Conservation (phyloP, 2,329 filamentous ascomycete species). For the Thelonectria blattea region DNA sequence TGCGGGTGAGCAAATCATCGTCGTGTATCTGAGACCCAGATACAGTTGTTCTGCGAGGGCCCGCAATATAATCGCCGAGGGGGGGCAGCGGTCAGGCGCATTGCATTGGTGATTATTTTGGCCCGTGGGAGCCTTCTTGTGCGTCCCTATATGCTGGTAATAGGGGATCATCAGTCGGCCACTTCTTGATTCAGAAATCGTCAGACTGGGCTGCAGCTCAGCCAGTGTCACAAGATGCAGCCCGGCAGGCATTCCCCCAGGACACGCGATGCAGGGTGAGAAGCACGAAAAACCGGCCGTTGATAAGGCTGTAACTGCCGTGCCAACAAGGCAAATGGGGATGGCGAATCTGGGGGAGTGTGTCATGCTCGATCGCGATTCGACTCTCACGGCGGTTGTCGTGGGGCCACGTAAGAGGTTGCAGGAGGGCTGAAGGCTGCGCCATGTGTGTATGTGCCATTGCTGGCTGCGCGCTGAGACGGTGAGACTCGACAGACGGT, state of each 20-base stretch:
- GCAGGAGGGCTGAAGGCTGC: slow-evolving; percentile 15
- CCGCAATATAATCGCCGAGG: slow-evolving; percentile 1
- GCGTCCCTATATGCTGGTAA: neutral
- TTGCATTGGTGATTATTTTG: neutral
- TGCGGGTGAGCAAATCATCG: neutral
- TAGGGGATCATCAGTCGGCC: slow-evolving; percentile 1
- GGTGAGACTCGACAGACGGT: neutral
- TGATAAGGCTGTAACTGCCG: slow-evolving; percentile 20
- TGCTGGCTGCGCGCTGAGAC: neutral
- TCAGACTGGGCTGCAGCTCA: neutral
- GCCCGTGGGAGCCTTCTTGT: neutral
- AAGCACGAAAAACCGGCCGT: slow-evolving; percentile 14
- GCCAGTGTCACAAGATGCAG: neutral
- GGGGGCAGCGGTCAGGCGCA: neutral
- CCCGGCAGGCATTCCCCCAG: slow-evolving; percentile 19
- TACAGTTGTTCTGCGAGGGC: neutral
- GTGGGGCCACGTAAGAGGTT: slow-evolving; percentile 11
- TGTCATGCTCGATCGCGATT: slow-evolving; percentile 17
- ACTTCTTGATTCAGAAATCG: slow-evolving; percentile 6
- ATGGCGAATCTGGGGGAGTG: slow-evolving; percentile 15
- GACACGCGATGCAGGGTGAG: slow-evolving; percentile 8
- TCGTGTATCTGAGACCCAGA: neutral
- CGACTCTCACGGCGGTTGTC: slow-evolving; percentile 12
- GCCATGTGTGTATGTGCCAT: neutral
- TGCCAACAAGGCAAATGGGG: slow-evolving; percentile 13